A percentile compares a stretch with the other conserved stretches of the same genome.
Conservation (phyloP, 75 land plant species). For the Cupressus sempervirens region DNA sequence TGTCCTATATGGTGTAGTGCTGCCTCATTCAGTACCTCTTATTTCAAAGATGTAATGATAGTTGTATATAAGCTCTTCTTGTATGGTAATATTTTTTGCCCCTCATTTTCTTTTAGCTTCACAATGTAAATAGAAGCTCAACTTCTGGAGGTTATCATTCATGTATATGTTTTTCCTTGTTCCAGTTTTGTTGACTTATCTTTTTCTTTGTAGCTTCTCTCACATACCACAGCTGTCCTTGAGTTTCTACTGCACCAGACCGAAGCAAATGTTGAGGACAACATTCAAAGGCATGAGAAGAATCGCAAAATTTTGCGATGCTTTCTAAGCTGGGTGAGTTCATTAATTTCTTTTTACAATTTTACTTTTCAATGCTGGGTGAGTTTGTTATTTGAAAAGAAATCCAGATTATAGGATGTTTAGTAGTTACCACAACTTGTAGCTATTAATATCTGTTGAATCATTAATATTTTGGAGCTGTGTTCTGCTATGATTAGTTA, state of each 20-base stretch:
- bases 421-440: no score
- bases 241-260: constrained; percentile 78
- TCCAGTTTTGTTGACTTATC: not conserved
- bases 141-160: not conserved
- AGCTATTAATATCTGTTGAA: no score
- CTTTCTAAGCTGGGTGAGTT: constrained; percentile 90
- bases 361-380: not conserved
- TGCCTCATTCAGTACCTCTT: not conserved
- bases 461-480: no score
- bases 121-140: no score
- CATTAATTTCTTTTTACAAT: not conserved
- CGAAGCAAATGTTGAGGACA: constrained; percentile 31
- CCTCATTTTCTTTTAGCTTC: not conserved
- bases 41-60: not conserved
- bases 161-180: not conserved
- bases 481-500: no score
- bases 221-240: constrained; percentile 74
- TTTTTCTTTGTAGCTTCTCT: constrained; percentile 64
- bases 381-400: no score
- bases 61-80: not conserved
- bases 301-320: constrained; percentile 83
- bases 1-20: not conserved
- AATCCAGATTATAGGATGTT: not conserved
- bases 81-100: not conserved
- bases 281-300: constrained; percentile 38